Conservation (phyloP, 768 basidiomycete genomes). For the Boletus insuetus region DNA sequence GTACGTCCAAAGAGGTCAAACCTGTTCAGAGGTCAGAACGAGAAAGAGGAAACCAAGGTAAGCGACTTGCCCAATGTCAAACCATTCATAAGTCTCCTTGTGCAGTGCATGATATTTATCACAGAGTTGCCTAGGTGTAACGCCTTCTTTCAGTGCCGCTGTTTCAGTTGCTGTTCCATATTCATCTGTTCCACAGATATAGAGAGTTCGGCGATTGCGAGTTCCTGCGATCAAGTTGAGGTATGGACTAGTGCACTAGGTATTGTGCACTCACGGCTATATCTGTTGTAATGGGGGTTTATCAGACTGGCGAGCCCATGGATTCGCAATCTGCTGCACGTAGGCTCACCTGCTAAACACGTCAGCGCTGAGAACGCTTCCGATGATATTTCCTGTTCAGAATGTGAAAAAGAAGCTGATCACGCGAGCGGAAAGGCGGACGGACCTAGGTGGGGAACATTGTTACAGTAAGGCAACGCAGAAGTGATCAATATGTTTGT, state of each 20-base stretch:
- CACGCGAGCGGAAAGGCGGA: slow-evolving; percentile 2
- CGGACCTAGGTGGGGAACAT: slow-evolving; percentile 91
- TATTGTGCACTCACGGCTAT: slow-evolving; percentile 49
- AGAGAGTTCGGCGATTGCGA: slow-evolving; percentile 85
- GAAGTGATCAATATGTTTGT: slow-evolving; percentile 90
- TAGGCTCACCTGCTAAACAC: slow-evolving; percentile 84
- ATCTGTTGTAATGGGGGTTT: slow-evolving; percentile 36
- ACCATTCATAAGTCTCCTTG: slow-evolving; percentile 95
- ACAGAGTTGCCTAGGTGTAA: slow-evolving; percentile 78
- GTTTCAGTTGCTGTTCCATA: slow-evolving; percentile 99
- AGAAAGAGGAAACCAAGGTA: not conserved
- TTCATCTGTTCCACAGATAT: slow-evolving; percentile 97
- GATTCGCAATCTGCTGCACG: not conserved
- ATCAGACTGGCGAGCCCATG: slow-evolving; percentile 3
- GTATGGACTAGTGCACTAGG: not conserved
- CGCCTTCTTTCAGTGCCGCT: slow-evolving; percentile 85
- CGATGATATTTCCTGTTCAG: slow-evolving; percentile 77
- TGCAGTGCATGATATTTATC: slow-evolving; percentile 90
- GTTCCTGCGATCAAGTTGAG: slow-evolving; percentile 40
- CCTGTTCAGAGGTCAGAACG: slow-evolving; percentile 36
- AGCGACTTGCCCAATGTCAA: slow-evolving; percentile 76
- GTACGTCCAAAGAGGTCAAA: slow-evolving; percentile 98
- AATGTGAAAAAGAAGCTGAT: slow-evolving; percentile 1
- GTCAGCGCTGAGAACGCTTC: slow-evolving; percentile 95
- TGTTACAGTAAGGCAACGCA: slow-evolving; percentile 95